phyloP scores from a whole-genome alignment of 352 stramenopile species.

The Vaucheria bursata region DNA sequence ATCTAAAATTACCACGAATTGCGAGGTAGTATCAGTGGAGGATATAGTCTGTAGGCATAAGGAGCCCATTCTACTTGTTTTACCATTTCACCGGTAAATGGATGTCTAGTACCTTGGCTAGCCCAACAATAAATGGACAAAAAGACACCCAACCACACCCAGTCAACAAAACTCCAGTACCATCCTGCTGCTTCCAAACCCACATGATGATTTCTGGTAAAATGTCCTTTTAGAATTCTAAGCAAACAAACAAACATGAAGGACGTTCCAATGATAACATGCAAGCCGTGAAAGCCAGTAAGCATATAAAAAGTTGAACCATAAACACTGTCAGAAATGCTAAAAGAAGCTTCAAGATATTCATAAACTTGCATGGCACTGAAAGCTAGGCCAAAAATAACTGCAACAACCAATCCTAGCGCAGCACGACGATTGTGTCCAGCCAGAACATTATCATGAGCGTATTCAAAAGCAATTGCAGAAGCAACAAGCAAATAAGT shows the following conservation, averaged over 20 bases:
- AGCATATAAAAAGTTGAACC: conserved; percentile 56
- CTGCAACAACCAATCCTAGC: conserved; percentile 50
- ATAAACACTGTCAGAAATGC: conserved; percentile 56
- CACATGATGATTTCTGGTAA: conserved; percentile 32
- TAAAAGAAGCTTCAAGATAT: conserved; percentile 53
- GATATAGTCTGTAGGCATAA: too few species aligned
- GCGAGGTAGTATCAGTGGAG: too few species aligned
- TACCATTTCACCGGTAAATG: too few species aligned
- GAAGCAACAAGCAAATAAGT: too few species aligned
- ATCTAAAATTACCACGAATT: too few species aligned
- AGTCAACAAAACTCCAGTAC: conserved; percentile 33
- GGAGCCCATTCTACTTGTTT: too few species aligned
- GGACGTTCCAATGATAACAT: conserved; percentile 47
- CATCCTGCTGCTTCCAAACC: conserved; percentile 30
- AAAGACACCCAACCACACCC: conserved; percentile 30
- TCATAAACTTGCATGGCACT: conserved; percentile 54
- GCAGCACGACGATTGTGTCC: too few species aligned
- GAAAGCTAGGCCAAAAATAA: conserved; percentile 55
- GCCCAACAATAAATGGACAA: conserved; percentile 39
- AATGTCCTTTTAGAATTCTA: conserved; percentile 44
- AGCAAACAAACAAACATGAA: conserved; percentile 55
- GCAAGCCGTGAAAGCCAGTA: conserved; percentile 55
- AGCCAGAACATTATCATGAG: too few species aligned
- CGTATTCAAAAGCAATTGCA: too few species aligned
- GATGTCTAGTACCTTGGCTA: too few species aligned